Evolutionary conservation across 2,329 filamentous ascomycete species (phyloP), one percentile per base, ranked within the genome.

Genomic region (Ophidiomyces ophidiicola): DNA sequence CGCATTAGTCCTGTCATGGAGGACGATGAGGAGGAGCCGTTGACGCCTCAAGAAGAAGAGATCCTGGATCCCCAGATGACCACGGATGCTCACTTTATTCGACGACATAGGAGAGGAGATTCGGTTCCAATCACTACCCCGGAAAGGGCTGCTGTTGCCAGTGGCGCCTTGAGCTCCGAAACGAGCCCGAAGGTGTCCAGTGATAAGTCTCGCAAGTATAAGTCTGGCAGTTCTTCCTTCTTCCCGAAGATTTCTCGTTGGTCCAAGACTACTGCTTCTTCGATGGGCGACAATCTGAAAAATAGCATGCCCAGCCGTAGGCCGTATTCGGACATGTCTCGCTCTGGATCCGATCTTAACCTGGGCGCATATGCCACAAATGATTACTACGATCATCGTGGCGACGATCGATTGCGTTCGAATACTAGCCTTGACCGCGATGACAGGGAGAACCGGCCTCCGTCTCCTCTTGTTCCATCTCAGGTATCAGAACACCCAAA

Each of bases 261-360:
- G 90, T 96, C 88, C 0, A 90, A 92, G 63, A 96, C 88, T 2
- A 98, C 90, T 0, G 75, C 87, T 3, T 94, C 86, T 0, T 93
- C 85, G 44, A 77, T 86, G 30, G 79, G 83, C 31, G 80, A 81
- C 50, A 81, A 80, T 28, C 81, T 87, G 57, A 76, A 80, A 28
- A 76, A 74, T 51, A 83, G 76, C 51, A 58, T 60, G 32, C 34
- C 40, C 34, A 69, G 68, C 31, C 68, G 69, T 33, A 63, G 79
- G 66, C 62, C 78, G 60, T 59, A 76, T 62, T 70, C 71, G 48
- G 59, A 74, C 55, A 61, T 71, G 59, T 94, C 86, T 21, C 77
- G 80, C 25, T 90, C 85, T 6, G 81, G 75, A 1, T 90, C 83
- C 0, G 81, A 86, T 50, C 54, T 87, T 28, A 77, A 70, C 10